Evolutionary conservation across 2,329 filamentous ascomycete genomes (phyloP), one percentile per base, ranked within the genome.

Genomic region (Penicillium hesseltinei): DNA sequence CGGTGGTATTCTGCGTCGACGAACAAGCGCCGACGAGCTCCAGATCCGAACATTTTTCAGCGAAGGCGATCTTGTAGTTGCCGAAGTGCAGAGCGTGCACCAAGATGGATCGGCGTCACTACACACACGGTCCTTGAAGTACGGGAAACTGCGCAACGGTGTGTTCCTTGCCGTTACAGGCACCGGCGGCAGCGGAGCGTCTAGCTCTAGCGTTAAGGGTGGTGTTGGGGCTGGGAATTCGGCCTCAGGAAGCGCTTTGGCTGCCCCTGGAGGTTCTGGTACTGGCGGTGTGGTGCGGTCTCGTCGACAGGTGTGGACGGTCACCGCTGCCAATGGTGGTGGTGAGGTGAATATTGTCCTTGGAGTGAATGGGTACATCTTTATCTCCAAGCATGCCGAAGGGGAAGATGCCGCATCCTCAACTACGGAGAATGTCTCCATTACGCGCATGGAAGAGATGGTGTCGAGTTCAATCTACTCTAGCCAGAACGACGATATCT

Each of bases 41-140:
- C 94, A 97, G 77, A 97, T 99, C 75, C 86, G 94, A 50, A 91
- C 87, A n/a, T 99, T 97, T 77, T 97, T 99, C 78, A 88, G 89
- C 54, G 94, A 99, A 76, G 94, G 94, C 13, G 94, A 99, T 73
- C 78, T 99, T 51, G 80, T 99, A 17, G 90, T 97, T 19, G 94
- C 94, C 1, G 94, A 99, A 78, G 94, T 99, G 54, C 94, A 99
- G 81, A 85, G 86, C 66, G 81, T 99, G 54, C 91, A 92, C 73
- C 83, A 86, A 57, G 93, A 97, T 75, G 93, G 92, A 57, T 88
- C 86, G 1, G 92, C 94, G 0, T 88, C 88, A 57, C 80, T 99
- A 70, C 94, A 99, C 78, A 97, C 94, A 9, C 86, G 94, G 59
- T 90, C 86, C 63, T 78, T 97, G 70, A 92, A 93, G 72, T 99